Evolutionary conservation across 257 asterid genomes (phyloP).

Genomic region (Linaria vulgaris): DNA sequence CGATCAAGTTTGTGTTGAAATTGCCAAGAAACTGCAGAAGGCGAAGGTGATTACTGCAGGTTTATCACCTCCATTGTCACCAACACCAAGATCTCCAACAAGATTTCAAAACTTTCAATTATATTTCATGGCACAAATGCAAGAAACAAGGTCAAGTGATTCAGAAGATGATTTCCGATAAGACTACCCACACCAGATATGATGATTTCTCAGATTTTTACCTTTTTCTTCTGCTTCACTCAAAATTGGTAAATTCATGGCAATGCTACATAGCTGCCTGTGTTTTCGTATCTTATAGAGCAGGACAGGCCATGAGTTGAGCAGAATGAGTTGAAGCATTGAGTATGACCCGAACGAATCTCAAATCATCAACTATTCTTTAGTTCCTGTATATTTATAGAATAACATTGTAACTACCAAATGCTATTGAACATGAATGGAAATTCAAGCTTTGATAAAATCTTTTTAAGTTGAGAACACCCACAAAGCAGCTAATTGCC

Average conservation of each 20-base stretch:
- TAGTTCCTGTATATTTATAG: too few relatives aligned
- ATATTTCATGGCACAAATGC: slow-evolving; percentile 42
- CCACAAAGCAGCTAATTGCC: background rate
- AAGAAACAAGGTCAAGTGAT: slow-evolving; percentile 47
- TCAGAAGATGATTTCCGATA: slow-evolving; percentile 66
- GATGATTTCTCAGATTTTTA: background rate
- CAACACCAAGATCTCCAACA: slow-evolving; percentile 48
- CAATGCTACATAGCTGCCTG: background rate
- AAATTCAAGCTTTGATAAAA: too few relatives aligned
- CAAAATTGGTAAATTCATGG: background rate
- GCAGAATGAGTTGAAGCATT: too few relatives aligned
- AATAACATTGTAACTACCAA: too few relatives aligned
- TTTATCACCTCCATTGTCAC: slow-evolving; percentile 56
- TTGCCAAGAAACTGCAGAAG: slow-evolving; percentile 46
- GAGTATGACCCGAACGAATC: too few relatives aligned
- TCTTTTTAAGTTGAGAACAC: too few relatives aligned
- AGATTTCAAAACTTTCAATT: slow-evolving; percentile 58
- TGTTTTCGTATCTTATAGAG: background rate
- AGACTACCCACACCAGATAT: background rate
- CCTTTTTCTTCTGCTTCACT: too few relatives aligned
- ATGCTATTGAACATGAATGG: too few relatives aligned
- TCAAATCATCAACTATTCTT: too few relatives aligned
- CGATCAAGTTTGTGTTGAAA: slow-evolving; percentile 59
- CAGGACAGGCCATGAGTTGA: too few relatives aligned
- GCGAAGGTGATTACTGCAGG: slow-evolving; percentile 27